These are phyloP conservation scores for Diaporthe eres DNA, from an alignment of 2,329 filamentous ascomycete genomes.

Conservation along the genomic window DNA sequence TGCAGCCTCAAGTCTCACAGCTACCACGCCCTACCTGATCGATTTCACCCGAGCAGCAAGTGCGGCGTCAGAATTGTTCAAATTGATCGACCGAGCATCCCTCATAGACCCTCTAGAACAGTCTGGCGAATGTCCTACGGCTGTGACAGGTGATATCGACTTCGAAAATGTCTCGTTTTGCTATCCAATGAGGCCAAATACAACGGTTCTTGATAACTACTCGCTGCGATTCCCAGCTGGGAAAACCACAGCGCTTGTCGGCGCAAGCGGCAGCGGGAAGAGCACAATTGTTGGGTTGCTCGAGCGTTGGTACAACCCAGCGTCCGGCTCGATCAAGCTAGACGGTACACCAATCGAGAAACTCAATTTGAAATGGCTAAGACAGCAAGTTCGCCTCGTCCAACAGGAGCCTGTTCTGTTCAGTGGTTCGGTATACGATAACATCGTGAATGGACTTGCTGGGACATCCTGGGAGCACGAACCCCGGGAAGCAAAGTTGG, in stretches of 20 bases:
- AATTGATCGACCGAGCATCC: not conserved
- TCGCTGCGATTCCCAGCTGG: not conserved
- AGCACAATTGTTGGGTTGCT: not conserved
- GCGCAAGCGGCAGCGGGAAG: not conserved
- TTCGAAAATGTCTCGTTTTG: not conserved
- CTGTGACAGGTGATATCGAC: not conserved
- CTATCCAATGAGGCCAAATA: not conserved
- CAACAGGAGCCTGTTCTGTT: conserved; percentile 2
- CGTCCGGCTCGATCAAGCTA: not conserved
- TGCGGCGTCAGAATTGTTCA: not conserved
- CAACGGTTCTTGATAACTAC: not conserved
- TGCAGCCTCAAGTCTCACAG: conserved; percentile 1
- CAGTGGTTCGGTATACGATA: not conserved
- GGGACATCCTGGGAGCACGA: not conserved
- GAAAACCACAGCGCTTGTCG: not conserved
- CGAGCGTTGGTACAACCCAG: not conserved
- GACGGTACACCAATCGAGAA: not conserved
- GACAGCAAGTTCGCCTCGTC: not conserved
- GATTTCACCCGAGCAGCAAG: not conserved
- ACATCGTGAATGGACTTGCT: not conserved
- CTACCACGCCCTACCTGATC: not conserved
- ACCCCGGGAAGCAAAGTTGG: not conserved
- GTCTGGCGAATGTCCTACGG: not conserved
- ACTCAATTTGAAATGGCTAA: not conserved
- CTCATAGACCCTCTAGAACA: not conserved